Evolutionary conservation across 768 basidiomycete genomes (phyloP).

Genomic region (Glaciozyma antarctica): DNA sequence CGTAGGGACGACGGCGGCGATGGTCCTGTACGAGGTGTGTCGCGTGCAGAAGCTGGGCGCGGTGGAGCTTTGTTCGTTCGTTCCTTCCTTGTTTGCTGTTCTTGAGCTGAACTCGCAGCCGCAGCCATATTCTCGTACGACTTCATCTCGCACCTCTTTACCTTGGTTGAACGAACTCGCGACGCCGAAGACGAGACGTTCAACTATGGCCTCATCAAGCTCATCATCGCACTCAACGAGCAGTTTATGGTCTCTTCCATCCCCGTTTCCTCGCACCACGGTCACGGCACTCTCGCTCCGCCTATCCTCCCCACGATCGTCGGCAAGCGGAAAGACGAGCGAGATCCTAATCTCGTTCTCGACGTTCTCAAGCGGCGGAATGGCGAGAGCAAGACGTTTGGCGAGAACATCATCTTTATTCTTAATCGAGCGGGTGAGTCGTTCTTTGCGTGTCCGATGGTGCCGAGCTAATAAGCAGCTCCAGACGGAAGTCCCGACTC

Average conservation of each 20-base stretch:
- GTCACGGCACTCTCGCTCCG: constrained; percentile 14
- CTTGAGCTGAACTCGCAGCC: neutral
- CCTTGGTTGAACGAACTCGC: constrained; percentile 84
- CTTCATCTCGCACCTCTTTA: constrained; percentile 82
- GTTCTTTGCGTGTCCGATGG: neutral
- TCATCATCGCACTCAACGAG: constrained; percentile 87
- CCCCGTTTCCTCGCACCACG: constrained; percentile 16
- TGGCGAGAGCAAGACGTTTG: constrained; percentile 84
- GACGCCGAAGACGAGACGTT: constrained; percentile 80
- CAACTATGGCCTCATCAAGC: constrained; percentile 90
- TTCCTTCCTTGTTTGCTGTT: neutral
- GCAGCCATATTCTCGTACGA: constrained; percentile 67
- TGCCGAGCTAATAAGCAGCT: constrained; percentile 10
- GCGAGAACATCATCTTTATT: constrained; percentile 99
- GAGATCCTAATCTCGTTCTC: constrained; percentile 61
- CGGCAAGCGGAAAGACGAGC: constrained; percentile 13
- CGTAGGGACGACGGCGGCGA: constrained; percentile 30
- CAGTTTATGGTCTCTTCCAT: constrained; percentile 76
- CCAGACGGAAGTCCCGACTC: constrained; percentile 78
- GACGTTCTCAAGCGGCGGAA: constrained; percentile 72
- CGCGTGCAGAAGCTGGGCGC: constrained; percentile 72
- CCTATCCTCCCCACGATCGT: constrained; percentile 22
- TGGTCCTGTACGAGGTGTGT: constrained; percentile 74
- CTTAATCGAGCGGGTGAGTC: constrained; percentile 79
- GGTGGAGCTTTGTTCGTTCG: constrained; percentile 64